A percentile compares a stretch with the other conserved stretches of the same genome.
These are phyloP conservation scores for Candida golubevii DNA, from an alignment of 805 yeast species.

Conservation along the genomic window DNA sequence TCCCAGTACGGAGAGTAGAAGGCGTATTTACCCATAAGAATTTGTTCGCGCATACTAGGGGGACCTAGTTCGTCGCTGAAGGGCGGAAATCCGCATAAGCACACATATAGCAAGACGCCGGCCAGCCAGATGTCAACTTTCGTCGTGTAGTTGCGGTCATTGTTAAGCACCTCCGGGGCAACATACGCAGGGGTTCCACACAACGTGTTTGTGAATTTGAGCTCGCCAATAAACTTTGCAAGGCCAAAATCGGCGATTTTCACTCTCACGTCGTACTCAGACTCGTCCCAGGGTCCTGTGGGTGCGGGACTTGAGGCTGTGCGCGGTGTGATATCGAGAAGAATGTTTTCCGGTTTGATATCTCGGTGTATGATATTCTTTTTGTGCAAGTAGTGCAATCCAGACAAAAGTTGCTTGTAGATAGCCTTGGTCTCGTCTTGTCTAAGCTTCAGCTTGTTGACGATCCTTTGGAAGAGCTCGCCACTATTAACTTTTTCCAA, in stretches of 20 bases:
- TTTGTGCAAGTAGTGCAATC: slow-evolving; percentile 36
- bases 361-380: slow-evolving; percentile 43
- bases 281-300: slow-evolving; percentile 55
- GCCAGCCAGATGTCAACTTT: slow-evolving; percentile 81
- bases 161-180: slow-evolving; percentile 72
- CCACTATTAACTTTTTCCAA: slow-evolving; percentile 73
- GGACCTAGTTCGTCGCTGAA: slow-evolving; percentile 80
- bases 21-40: slow-evolving; percentile 60
- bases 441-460: slow-evolving; percentile 55
- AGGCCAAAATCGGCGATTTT: slow-evolving; percentile 83
- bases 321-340: slow-evolving; percentile 49
- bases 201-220: slow-evolving; percentile 68
- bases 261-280: slow-evolving; percentile 59
- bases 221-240: slow-evolving; percentile 65
- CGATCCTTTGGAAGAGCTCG: slow-evolving; percentile 69
- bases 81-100: slow-evolving; percentile 82
- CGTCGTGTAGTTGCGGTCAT: slow-evolving; percentile 55
- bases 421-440: slow-evolving; percentile 61
- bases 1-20: slow-evolving; percentile 83
- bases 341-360: slow-evolving; percentile 43
- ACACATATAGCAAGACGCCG: slow-evolving; percentile 73
- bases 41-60: slow-evolving; percentile 73
- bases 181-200: slow-evolving; percentile 89
- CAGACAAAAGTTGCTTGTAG: slow-evolving; percentile 44
- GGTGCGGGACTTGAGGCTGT: slow-evolving; percentile 21